A percentile compares a stretch with the other conserved stretches of the same genome.
These are phyloP conservation scores for Pythium myriotylum DNA, from an alignment of 352 stramenopile species.

Conservation along the genomic window DNA sequence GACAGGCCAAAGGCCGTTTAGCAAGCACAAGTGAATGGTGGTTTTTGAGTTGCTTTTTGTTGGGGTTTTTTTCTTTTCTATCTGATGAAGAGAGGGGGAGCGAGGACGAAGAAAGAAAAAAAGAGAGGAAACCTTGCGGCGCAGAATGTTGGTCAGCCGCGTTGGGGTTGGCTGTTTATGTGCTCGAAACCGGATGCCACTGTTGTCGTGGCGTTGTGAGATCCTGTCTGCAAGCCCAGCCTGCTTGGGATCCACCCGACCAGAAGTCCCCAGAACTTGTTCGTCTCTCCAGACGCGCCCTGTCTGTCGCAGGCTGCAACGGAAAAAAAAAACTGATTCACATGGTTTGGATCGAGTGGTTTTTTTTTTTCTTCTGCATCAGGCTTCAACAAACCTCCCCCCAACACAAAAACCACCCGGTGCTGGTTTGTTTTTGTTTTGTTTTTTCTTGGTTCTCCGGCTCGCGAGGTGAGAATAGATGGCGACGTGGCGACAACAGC, in stretches of 20 bases:
- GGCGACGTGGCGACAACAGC: background rate
- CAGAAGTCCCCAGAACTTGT: too few species aligned
- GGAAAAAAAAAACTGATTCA: background rate
- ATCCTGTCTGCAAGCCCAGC: background rate
- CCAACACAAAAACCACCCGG: too few species aligned
- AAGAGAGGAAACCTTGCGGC: constrained; percentile 2
- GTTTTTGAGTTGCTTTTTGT: too few species aligned
- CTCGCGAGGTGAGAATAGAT: constrained; percentile 1
- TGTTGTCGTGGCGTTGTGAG: constrained; percentile 18
- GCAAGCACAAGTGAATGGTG: constrained; percentile 12
- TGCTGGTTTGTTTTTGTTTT: background rate
- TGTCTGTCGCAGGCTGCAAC: background rate
- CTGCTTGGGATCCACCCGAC: background rate
- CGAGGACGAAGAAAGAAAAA: constrained; percentile 13
- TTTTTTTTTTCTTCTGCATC: background rate
- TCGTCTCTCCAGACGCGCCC: too few species aligned
- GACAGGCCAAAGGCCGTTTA: constrained; percentile 6
- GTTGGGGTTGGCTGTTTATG: background rate
- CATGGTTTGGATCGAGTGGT: background rate
- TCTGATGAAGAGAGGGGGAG: constrained; percentile 4
- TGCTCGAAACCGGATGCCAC: too few species aligned
- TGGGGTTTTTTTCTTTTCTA: too few species aligned
- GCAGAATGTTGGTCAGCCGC: constrained; percentile 5
- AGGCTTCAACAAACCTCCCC: background rate
- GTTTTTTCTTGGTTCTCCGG: background rate